Conservation (phyloP, 1,284 basidiomycete genomes). For the Mycena sp. region DNA sequence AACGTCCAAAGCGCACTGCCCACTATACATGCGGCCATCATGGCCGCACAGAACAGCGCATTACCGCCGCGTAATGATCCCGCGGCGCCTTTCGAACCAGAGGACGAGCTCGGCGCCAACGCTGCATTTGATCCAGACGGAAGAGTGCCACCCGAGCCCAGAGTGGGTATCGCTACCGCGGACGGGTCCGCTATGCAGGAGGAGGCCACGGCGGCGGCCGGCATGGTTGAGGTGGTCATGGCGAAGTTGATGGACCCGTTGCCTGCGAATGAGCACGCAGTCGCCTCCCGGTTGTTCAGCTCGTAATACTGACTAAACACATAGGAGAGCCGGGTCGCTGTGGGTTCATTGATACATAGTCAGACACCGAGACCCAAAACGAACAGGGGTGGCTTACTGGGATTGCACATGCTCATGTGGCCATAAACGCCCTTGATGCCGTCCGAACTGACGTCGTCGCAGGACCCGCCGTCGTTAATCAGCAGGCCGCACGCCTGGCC, state of each 20-base stretch:
- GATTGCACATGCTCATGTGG: slow-evolving; percentile 76
- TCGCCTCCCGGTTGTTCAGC: slow-evolving; percentile 61
- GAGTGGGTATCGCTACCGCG: background rate
- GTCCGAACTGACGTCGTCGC: slow-evolving; percentile 76
- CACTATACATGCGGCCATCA: too few relatives aligned
- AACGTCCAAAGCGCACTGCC: too few relatives aligned
- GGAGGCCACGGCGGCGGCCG: slow-evolving; percentile 39
- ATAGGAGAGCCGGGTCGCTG: slow-evolving; percentile 83
- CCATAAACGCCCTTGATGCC: slow-evolving; percentile 84
- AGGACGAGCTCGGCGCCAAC: background rate
- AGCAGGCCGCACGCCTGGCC: slow-evolving; percentile 79
- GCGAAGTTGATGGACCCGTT: slow-evolving; percentile 83
- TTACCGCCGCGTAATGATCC: too few relatives aligned
- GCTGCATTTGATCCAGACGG: background rate
- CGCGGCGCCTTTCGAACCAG: background rate
- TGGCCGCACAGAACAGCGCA: too few relatives aligned
- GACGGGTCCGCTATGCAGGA: background rate
- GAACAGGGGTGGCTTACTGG: slow-evolving; percentile 65
- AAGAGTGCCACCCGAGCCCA: background rate
- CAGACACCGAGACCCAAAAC: background rate
- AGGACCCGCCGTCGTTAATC: slow-evolving; percentile 66
- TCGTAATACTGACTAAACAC: slow-evolving; percentile 87
- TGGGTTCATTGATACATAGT: slow-evolving; percentile 14
- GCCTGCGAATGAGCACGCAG: slow-evolving; percentile 80
- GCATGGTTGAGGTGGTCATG: slow-evolving; percentile 62